Conservation (phyloP, 2,329 filamentous ascomycete genomes). For the Mycosphaerella sp. region DNA sequence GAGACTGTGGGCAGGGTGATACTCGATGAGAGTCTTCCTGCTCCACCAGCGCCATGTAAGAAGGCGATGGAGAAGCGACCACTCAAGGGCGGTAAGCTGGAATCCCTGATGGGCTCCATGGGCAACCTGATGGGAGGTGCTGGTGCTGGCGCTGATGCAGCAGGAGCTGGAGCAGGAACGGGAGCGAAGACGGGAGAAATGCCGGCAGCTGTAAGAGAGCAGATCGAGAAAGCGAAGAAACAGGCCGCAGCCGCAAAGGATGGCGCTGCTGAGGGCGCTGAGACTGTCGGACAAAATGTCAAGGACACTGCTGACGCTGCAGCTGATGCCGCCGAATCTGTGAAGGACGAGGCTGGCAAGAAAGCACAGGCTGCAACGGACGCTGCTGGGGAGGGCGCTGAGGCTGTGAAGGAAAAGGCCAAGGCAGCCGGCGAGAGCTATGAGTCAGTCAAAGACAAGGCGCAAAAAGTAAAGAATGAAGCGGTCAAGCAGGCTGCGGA, state of each 20-base stretch:
- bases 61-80: conserved; percentile 29
- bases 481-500: not conserved
- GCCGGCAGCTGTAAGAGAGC: conserved; percentile 20
- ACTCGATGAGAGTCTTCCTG: conserved; percentile 17
- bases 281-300: not conserved
- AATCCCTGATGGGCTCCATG: conserved; percentile 19
- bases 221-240: conserved; percentile 18
- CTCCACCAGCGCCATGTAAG: conserved; percentile 25
- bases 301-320: not conserved
- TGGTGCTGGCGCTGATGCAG: conserved; percentile 10
- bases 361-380: conserved; percentile 4
- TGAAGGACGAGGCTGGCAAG: not conserved
- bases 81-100: conserved; percentile 28
- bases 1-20: conserved; percentile 23
- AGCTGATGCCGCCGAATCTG: not conserved
- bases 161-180: not conserved
- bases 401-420: conserved; percentile 1
- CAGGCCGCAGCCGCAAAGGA: conserved; percentile 8
- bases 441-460: conserved; percentile 1
- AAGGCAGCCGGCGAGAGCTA: conserved; percentile 1
- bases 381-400: conserved; percentile 1
- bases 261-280: conserved; percentile 3
- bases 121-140: conserved; percentile 12
- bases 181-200: conserved; percentile 15
- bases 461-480: not conserved